phyloP scores from a whole-genome alignment of 345 rosid genomes.

The Bruguiera sexangula region DNA sequence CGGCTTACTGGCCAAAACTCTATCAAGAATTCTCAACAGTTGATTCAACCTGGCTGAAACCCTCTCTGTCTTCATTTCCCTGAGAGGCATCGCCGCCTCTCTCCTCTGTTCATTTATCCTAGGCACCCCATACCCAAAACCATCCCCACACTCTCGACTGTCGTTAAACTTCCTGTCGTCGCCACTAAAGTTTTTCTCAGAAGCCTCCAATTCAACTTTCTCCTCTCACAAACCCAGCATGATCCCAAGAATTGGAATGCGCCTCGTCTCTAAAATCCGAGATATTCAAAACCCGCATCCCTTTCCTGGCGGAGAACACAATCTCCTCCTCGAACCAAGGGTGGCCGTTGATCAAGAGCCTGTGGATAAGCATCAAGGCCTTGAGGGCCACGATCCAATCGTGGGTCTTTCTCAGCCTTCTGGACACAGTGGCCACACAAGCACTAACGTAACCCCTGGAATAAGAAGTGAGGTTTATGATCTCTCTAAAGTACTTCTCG shows the following conservation, averaged over 20 bases:
- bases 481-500: constrained; percentile 26
- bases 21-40: constrained; percentile 20
- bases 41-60: constrained; percentile 10
- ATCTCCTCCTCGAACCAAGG: constrained; percentile 74
- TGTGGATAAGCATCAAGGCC: constrained; percentile 65
- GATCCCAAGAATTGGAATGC: constrained; percentile 85
- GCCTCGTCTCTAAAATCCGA: constrained; percentile 76
- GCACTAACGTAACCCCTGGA: constrained; percentile 18
- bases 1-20: constrained; percentile 27
- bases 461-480: constrained; percentile 17
- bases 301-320: constrained; percentile 59
- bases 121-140: constrained; percentile 11
- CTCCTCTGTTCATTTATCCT: constrained; percentile 7
- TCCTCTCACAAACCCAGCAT: constrained; percentile 77
- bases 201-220: constrained; percentile 59
- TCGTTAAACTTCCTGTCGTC: constrained; percentile 7
- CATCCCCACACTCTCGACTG: constrained; percentile 10
- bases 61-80: constrained; percentile 19
- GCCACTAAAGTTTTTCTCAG: constrained; percentile 35
- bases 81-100: constrained; percentile 4
- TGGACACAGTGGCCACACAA: constrained; percentile 20
- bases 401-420: constrained; percentile 23
- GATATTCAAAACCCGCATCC: constrained; percentile 79
- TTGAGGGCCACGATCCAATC: constrained; percentile 92
- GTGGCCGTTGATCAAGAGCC: constrained; percentile 69